Percentiles rank a stretch among this genome's conserved stretches.
phyloP scores from a whole-genome alignment of 495 filamentous ascomycete genomes.

The Xylaria palmicola region DNA sequence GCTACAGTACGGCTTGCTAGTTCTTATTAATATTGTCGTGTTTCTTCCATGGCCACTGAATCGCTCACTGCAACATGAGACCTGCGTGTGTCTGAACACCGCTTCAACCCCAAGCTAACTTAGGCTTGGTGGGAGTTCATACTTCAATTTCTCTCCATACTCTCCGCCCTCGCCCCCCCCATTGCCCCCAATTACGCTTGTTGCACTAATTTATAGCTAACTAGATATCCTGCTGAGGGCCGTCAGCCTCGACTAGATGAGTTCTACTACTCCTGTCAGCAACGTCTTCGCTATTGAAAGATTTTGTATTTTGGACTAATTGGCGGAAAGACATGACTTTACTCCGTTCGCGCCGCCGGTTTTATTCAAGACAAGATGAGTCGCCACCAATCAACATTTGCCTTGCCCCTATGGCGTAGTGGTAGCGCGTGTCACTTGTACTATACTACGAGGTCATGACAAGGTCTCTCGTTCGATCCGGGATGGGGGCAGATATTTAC shows the following conservation, averaged over 20 bases:
- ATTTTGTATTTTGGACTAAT: neutral
- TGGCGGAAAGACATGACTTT: no score
- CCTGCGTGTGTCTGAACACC: neutral
- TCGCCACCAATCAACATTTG: neutral
- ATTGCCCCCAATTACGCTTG: neutral
- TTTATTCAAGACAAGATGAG: no score
- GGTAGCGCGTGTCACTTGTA: constrained; percentile 16
- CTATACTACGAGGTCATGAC: neutral
- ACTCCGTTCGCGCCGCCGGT: no score
- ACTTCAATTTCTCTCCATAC: neutral
- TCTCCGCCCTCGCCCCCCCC: neutral
- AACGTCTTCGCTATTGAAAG: neutral
- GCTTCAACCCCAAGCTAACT: neutral
- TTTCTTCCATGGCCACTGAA: neutral
- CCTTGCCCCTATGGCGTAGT: constrained; percentile 12
- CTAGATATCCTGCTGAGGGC: no score
- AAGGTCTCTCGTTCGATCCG: constrained; percentile 14
- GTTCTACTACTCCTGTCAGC: neutral
- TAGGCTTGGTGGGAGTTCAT: neutral
- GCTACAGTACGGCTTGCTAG: neutral
- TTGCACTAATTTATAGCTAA: no score
- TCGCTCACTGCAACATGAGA: neutral
- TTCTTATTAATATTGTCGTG: neutral
- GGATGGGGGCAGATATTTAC: neutral
- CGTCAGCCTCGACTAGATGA: neutral